These are phyloP conservation scores for Aspergillus texensis DNA, from an alignment of 2,329 filamentous ascomycete genomes.

Conservation along the genomic window DNA sequence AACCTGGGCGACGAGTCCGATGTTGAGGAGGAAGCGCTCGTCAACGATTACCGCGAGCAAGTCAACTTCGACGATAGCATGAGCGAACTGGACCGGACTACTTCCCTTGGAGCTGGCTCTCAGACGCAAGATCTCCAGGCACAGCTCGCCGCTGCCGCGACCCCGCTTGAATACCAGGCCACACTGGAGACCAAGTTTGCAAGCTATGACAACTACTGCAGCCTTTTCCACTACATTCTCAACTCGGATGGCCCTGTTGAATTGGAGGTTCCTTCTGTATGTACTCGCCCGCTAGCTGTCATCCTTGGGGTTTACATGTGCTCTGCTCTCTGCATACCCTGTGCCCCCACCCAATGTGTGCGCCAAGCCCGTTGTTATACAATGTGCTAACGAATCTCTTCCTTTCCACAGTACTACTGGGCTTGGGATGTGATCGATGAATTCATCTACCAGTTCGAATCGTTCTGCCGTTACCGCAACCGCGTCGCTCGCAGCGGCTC, in stretches of 20 bases:
- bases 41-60: slow-evolving; percentile 94
- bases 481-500: slow-evolving; percentile 77
- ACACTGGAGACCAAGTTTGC: slow-evolving; percentile 96
- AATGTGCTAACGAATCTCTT: slow-evolving; percentile 12
- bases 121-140: slow-evolving; percentile 91
- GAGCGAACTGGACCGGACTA: slow-evolving; percentile 77
- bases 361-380: slow-evolving; percentile 4
- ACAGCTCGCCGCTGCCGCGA: slow-evolving; percentile 85
- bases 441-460: slow-evolving; percentile 99
- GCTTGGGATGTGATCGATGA: slow-evolving; percentile 99
- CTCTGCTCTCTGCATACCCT: not conserved
- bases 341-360: slow-evolving; percentile 11
- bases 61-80: slow-evolving; percentile 89
- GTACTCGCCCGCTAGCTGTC: slow-evolving; percentile 41
- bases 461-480: slow-evolving; percentile 96
- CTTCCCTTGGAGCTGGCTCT: slow-evolving; percentile 68
- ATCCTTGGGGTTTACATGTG: not conserved
- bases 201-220: slow-evolving; percentile 99
- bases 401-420: slow-evolving; percentile 81
- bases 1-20: slow-evolving; percentile 78
- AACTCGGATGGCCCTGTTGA: slow-evolving; percentile 99
- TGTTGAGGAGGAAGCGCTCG: slow-evolving; percentile 92
- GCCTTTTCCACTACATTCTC: slow-evolving; percentile 97
- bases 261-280: slow-evolving; percentile 91
- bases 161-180: slow-evolving; percentile 93